phyloP scores from a whole-genome alignment of 768 basidiomycete genomes.

The Russula sp. region DNA sequence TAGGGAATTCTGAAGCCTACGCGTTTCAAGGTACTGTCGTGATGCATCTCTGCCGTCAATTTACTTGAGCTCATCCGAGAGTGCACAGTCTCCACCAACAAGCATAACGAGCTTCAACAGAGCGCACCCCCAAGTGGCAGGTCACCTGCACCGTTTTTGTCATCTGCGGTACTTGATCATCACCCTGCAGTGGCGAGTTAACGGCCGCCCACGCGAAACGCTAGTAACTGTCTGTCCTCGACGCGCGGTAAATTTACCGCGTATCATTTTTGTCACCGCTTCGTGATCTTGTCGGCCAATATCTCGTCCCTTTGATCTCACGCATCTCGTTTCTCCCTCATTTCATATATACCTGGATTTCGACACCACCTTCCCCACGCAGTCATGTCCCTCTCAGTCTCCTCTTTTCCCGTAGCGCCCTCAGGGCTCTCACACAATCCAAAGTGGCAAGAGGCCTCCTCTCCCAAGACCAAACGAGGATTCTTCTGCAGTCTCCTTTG shows the following conservation, averaged over 20 bases:
- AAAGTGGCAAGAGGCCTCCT: not conserved
- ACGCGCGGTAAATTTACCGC: no score
- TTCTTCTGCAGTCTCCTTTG: slow-evolving; percentile 7
- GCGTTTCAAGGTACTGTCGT: not conserved
- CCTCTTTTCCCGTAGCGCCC: slow-evolving; percentile 18
- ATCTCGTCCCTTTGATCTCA: not conserved
- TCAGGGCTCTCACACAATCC: not conserved
- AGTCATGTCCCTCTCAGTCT: slow-evolving; percentile 20
- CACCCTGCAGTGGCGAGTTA: not conserved
- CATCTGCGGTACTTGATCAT: not conserved
- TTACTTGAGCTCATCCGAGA: not conserved
- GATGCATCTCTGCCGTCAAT: not conserved
- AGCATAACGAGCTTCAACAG: no score
- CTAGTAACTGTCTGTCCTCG: no score
- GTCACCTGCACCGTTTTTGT: not conserved
- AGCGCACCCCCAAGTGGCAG: no score
- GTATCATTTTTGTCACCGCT: not conserved
- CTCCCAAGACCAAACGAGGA: not conserved
- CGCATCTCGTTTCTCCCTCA: not conserved
- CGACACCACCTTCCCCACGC: not conserved
- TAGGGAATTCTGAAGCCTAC: not conserved
- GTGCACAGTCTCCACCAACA: not conserved
- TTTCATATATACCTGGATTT: not conserved
- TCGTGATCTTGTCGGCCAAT: not conserved
- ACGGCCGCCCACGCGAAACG: not conserved